phyloP scores from a whole-genome alignment of 1,284 basidiomycete species.

The Schizopora paradoxa region DNA sequence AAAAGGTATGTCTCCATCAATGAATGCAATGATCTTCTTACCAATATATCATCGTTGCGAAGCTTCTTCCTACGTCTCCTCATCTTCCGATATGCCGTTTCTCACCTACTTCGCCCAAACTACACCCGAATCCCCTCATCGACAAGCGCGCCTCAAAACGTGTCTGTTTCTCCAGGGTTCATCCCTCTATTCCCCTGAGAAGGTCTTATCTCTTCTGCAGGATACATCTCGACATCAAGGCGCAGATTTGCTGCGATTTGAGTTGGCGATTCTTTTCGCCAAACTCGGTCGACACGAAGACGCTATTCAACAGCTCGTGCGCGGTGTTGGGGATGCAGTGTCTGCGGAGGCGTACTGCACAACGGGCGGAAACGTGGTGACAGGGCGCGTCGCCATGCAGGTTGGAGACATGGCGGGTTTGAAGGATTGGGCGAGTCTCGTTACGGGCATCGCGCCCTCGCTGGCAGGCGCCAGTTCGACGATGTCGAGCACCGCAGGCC shows the following conservation, averaged over 20 bases:
- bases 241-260: slow-evolving; percentile 59
- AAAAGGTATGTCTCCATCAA: slow-evolving; percentile 44
- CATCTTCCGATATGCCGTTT: slow-evolving; percentile 37
- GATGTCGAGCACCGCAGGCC: slow-evolving; percentile 21
- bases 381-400: slow-evolving; percentile 50
- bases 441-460: slow-evolving; percentile 27
- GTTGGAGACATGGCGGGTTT: slow-evolving; percentile 49
- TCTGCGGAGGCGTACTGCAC: slow-evolving; percentile 82
- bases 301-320: slow-evolving; percentile 65
- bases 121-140: slow-evolving; percentile 70
- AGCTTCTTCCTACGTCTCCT: slow-evolving; percentile 51
- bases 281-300: slow-evolving; percentile 62
- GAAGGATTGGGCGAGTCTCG: slow-evolving; percentile 50
- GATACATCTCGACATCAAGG: too few species aligned
- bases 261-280: slow-evolving; percentile 64
- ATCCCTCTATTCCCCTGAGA: slow-evolving; percentile 53
- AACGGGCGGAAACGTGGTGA: slow-evolving; percentile 65
- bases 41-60: background rate
- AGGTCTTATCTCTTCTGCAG: slow-evolving; percentile 43
- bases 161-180: slow-evolving; percentile 77
- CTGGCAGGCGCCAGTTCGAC: slow-evolving; percentile 19
- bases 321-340: slow-evolving; percentile 63
- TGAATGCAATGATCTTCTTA: background rate
- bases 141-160: slow-evolving; percentile 68
- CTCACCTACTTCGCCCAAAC: slow-evolving; percentile 59